These are phyloP conservation scores for Eucalyptus cladocalyx DNA, from an alignment of 345 rosid species.

Conservation along the genomic window DNA sequence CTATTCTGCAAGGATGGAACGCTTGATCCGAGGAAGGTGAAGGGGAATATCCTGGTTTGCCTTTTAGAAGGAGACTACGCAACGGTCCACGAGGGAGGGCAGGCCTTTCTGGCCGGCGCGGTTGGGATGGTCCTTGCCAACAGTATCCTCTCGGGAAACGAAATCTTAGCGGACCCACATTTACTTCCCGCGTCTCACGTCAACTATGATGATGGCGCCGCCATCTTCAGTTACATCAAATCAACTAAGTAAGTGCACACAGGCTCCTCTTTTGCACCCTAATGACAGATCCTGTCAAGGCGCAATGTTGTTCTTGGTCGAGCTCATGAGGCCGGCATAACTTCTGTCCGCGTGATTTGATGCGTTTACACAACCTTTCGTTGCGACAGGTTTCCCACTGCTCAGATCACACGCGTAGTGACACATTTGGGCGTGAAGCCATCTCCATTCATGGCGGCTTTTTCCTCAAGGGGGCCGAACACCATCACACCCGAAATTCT, in stretches of 20 bases:
- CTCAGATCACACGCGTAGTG: constrained; percentile 28
- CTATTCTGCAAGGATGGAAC: constrained; percentile 38
- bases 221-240: constrained; percentile 34
- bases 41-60: constrained; percentile 74
- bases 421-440: constrained; percentile 32
- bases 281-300: not conserved
- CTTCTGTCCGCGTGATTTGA: not conserved
- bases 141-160: constrained; percentile 18
- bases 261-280: not conserved
- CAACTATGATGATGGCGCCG: constrained; percentile 30
- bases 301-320: not conserved
- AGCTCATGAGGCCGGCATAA: not conserved
- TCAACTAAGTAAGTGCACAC: constrained; percentile 27
- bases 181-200: constrained; percentile 68
- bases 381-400: constrained; percentile 34
- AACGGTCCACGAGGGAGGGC: constrained; percentile 48
- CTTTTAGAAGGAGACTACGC: constrained; percentile 43
- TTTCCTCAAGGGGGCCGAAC: constrained; percentile 79
- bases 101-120: constrained; percentile 57
- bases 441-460: constrained; percentile 70
- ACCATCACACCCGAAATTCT: constrained; percentile 51
- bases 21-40: constrained; percentile 47
- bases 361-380: not conserved
- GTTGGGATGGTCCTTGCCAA: constrained; percentile 77
- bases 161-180: constrained; percentile 44